Evolutionary conservation across 768 basidiomycete genomes (phyloP), one percentile per base, ranked within the genome.

Genomic region (Russula compacta): DNA sequence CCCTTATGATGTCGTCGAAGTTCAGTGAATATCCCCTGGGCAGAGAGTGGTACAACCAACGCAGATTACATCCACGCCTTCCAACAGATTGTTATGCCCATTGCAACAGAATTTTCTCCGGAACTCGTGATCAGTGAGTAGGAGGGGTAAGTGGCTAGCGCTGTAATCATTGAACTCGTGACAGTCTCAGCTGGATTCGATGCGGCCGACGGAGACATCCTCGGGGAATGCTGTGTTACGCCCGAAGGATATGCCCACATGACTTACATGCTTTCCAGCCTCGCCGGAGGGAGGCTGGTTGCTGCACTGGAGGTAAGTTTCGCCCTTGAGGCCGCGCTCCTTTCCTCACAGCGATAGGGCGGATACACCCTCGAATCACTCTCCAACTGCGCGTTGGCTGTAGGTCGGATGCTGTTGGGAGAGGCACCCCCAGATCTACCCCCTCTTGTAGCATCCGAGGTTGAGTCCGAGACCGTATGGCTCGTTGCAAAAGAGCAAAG

Each of bases 151-250:
- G 36, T 38, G 12, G 21, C 14, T 10, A 7, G 9, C 29, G 17
- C 21, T 47, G 46, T 46, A 52, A 12, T 57, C 15, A 49, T 29
- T 47, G 40, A 49, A 33, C 49, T 32, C 21, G 10, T 7, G 51
- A 2, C 69, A 99, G 97, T 99, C 68, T 98, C 95, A 8, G 93
- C 97, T 17, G 97, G 97, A 3, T 99, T 98, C 69, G 97, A 99
- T 69, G 97, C 97, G 9, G 97, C 97, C 0, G 82, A 80, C 33
- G 97, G 97, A 4, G 97, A 99, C 68, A 83, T 85, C 40, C 79
- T 99, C 4, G 97, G 97, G 39, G 88, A 87, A 74, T 98, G 95
- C 68, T 78, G 84, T 66, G 95, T 99, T 61, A 81, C 90, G 5
- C 97, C 97, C 0, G 81, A 85, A 17, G 97, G 95, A 5, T 99